A percentile compares a stretch with the other conserved stretches of the same genome.
phyloP scores from a whole-genome alignment of 2,329 filamentous ascomycete genomes.

The Beauveria sp. region DNA sequence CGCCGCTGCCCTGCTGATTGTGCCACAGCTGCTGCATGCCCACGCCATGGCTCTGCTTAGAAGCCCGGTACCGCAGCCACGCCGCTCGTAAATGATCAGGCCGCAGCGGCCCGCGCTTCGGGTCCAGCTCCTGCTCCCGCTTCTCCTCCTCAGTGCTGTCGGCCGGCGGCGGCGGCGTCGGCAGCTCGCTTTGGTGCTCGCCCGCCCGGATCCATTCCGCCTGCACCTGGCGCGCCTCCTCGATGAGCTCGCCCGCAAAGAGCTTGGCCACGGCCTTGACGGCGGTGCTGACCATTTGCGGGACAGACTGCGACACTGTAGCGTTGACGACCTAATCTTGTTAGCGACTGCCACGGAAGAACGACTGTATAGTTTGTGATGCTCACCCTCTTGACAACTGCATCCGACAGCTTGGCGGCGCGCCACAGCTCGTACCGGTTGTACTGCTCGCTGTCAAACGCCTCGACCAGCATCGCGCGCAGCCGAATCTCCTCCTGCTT shows the following conservation, averaged over 20 bases:
- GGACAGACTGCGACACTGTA: conserved; percentile 72
- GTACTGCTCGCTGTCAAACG: conserved; percentile 60
- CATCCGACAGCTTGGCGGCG: conserved; percentile 59
- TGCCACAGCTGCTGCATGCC: conserved; percentile 56
- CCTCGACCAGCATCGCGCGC: conserved; percentile 53
- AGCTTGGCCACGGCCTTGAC: conserved; percentile 70
- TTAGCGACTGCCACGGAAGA: background rate
- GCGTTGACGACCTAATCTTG: conserved; percentile 61
- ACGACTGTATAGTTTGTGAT: too few species aligned
- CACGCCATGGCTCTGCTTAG: conserved; percentile 55
- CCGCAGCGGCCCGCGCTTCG: conserved; percentile 50
- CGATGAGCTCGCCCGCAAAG: conserved; percentile 69
- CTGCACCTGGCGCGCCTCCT: conserved; percentile 62
- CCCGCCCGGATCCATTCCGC: conserved; percentile 59
- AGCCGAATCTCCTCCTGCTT: conserved; percentile 54
- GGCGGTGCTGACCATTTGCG: conserved; percentile 64
- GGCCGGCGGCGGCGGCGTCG: conserved; percentile 30
- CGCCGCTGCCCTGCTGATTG: conserved; percentile 50
- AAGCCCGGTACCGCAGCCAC: conserved; percentile 57
- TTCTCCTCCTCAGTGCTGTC: conserved; percentile 19
- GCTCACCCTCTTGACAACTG: conserved; percentile 59
- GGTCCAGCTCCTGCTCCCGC: conserved; percentile 18
- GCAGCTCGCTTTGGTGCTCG: conserved; percentile 49
- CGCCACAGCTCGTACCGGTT: conserved; percentile 65
- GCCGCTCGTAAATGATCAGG: conserved; percentile 72